Percentiles rank a stretch among this genome's conserved stretches.
Evolutionary conservation across 768 basidiomycete genomes (phyloP).

Genomic region (Mycena kentingensis): DNA sequence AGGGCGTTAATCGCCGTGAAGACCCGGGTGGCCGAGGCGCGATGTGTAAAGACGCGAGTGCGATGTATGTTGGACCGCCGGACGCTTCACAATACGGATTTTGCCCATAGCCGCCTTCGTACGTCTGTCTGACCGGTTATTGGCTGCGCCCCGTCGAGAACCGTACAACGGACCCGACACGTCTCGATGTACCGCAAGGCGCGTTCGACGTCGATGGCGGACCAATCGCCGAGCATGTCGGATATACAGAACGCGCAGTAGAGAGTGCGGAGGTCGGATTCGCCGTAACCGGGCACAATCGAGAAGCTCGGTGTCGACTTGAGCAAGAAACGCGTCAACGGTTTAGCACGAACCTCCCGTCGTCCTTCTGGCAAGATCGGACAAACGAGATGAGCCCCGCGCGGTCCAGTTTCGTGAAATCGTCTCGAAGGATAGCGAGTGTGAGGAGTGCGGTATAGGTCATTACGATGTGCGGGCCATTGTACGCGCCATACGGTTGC

Average conservation of each 20-base stretch:
- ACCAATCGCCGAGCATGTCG: slow-evolving; percentile 79
- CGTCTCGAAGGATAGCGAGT: slow-evolving; percentile 86
- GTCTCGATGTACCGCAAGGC: slow-evolving; percentile 65
- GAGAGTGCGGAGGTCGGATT: slow-evolving; percentile 79
- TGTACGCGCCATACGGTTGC: slow-evolving; percentile 50
- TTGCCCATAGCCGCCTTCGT: slow-evolving; percentile 93
- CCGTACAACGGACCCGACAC: slow-evolving; percentile 62
- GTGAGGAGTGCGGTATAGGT: slow-evolving; percentile 89
- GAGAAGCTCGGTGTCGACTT: slow-evolving; percentile 54
- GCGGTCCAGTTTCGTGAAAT: slow-evolving; percentile 71
- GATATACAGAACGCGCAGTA: slow-evolving; percentile 89
- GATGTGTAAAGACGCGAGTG: slow-evolving; percentile 73
- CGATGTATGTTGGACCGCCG: slow-evolving; percentile 64
- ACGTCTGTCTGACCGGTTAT: slow-evolving; percentile 53
- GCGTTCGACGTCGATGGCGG: slow-evolving; percentile 60
- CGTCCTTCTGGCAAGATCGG: slow-evolving; percentile 67
- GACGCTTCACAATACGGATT: slow-evolving; percentile 81
- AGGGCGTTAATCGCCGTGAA: slow-evolving; percentile 31
- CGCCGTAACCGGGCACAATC: slow-evolving; percentile 63
- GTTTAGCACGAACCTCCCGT: slow-evolving; percentile 71
- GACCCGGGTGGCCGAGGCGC: slow-evolving; percentile 31
- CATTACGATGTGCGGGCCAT: slow-evolving; percentile 85
- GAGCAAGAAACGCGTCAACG: neutral
- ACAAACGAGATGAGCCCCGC: slow-evolving; percentile 68
- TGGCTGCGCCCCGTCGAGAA: slow-evolving; percentile 6